phyloP scores from a whole-genome alignment of 2,329 filamentous ascomycete genomes.

The Botrytis aclada region DNA sequence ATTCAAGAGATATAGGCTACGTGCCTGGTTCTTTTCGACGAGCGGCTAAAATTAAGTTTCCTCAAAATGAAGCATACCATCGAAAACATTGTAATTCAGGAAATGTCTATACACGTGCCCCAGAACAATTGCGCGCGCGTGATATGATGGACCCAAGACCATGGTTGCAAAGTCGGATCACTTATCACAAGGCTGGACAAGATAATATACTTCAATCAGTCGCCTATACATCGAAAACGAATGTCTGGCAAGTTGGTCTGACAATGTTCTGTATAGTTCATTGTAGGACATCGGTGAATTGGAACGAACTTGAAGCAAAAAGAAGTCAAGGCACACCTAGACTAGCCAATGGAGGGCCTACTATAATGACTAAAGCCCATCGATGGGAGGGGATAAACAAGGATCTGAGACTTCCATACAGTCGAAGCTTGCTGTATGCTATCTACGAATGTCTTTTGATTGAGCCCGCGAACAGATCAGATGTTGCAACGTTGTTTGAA shows the following conservation, averaged over 20 bases:
- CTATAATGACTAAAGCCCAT: not conserved
- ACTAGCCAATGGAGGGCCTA: not conserved
- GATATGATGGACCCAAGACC: not conserved
- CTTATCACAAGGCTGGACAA: not conserved
- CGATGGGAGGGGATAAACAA: not conserved
- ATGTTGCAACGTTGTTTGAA: not conserved
- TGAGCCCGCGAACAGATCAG: not conserved
- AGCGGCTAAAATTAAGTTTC: not conserved
- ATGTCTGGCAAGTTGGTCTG: not conserved
- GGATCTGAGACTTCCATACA: not conserved
- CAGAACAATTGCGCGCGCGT: not conserved
- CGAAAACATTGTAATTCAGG: not conserved
- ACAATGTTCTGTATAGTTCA: not conserved
- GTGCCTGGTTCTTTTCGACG: not conserved
- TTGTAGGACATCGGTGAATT: not conserved
- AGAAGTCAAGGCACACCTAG: not conserved
- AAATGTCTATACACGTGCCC: not conserved
- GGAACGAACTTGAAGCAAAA: not conserved
- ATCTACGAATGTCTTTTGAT: not conserved
- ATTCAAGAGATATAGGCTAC: not conserved
- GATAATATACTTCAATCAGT: not conserved
- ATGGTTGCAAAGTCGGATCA: not conserved
- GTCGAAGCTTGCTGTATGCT: not conserved
- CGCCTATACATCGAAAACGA: not conserved
- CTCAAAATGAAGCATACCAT: not conserved